These are phyloP conservation scores for Berberis vulgaris DNA, from an alignment of 164 flowering plant species.

Conservation along the genomic window DNA sequence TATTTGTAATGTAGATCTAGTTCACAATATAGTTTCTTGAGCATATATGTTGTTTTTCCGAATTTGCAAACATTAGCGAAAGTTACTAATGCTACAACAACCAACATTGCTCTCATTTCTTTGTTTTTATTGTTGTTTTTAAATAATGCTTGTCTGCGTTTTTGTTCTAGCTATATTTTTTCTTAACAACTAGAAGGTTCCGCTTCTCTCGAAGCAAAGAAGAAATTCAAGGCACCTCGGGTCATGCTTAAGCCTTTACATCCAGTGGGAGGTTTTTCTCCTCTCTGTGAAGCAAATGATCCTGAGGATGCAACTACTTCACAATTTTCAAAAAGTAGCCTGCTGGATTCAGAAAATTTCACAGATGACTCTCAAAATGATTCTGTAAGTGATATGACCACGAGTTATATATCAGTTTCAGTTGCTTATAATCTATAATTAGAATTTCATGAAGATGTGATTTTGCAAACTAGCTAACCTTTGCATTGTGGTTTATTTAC, in stretches of 20 bases:
- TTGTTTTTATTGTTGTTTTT: not conserved
- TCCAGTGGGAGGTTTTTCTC: slow-evolving; percentile 20
- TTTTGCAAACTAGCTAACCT: not conserved
- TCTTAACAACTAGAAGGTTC: slow-evolving; percentile 46
- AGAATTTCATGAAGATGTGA: not conserved
- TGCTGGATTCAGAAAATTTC: slow-evolving; percentile 7
- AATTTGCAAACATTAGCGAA: no score
- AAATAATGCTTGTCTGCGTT: not conserved
- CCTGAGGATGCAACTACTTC: slow-evolving; percentile 19
- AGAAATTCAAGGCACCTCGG: slow-evolving; percentile 67
- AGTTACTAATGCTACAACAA: no score
- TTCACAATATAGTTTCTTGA: no score
- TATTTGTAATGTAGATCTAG: no score
- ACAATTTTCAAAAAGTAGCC: slow-evolving; percentile 15
- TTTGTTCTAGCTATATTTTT: not conserved
- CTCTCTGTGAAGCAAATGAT: slow-evolving; percentile 10
- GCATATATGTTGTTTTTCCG: no score
- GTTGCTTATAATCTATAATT: not conserved
- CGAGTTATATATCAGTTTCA: not conserved
- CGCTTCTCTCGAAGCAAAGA: slow-evolving; percentile 85
- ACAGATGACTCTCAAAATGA: slow-evolving; percentile 14
- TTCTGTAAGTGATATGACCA: slow-evolving; percentile 21
- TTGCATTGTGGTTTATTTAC: not conserved
- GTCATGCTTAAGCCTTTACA: slow-evolving; percentile 24
- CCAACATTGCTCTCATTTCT: not conserved